phyloP scores from a whole-genome alignment of 1,284 basidiomycete genomes.

The Mycena sp. region DNA sequence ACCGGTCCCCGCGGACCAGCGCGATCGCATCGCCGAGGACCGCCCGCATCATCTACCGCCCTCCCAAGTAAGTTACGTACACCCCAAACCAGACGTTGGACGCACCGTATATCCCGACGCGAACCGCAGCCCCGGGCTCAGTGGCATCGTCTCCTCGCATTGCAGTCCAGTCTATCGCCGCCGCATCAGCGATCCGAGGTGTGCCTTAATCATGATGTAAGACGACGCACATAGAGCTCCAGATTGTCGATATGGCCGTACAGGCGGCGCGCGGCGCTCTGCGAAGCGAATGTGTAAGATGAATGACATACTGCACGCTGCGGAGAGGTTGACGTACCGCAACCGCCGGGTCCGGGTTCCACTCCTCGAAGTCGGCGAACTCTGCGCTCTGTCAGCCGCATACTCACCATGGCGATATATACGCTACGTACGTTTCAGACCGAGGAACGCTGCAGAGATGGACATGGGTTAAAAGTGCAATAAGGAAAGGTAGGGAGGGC shows the following conservation, averaged over 20 bases:
- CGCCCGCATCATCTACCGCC: constrained; percentile 47
- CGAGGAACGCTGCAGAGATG: too few species aligned
- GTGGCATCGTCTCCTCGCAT: constrained; percentile 62
- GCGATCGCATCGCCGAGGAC: constrained; percentile 63
- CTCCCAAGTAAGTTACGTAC: constrained; percentile 41
- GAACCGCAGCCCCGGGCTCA: constrained; percentile 56
- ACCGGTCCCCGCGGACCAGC: constrained; percentile 58
- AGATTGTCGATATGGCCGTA: constrained; percentile 64
- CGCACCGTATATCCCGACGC: constrained; percentile 61
- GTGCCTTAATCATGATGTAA: too few species aligned
- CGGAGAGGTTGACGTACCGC: constrained; percentile 36
- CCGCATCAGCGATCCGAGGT: too few species aligned
- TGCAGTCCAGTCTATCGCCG: constrained; percentile 59
- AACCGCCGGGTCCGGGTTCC: constrained; percentile 63
- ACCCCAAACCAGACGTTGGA: neutral
- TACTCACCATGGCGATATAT: too few species aligned
- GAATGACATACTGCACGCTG: neutral
- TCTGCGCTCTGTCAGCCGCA: too few species aligned
- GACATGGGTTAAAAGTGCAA: too few species aligned
- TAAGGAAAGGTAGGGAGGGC: too few species aligned
- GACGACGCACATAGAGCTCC: constrained; percentile 52
- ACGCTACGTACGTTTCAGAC: constrained; percentile 43
- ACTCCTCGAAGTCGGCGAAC: constrained; percentile 61
- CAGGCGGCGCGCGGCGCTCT: constrained; percentile 55
- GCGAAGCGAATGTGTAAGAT: neutral